These are phyloP conservation scores for Fibroporia radiculosa DNA, from an alignment of 768 basidiomycete genomes.

Conservation along the genomic window DNA sequence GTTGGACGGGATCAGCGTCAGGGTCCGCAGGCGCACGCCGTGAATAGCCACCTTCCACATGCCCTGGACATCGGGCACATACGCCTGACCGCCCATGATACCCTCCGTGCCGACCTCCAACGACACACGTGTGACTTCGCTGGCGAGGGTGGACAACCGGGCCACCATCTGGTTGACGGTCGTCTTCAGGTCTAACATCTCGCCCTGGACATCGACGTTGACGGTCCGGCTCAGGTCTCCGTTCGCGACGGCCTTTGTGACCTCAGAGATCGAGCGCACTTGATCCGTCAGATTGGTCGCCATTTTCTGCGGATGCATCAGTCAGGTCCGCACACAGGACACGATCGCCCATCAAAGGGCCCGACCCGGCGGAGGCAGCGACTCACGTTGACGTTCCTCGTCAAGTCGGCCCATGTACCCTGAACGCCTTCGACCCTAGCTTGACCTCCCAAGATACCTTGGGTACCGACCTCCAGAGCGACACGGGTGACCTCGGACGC, in stretches of 20 bases:
- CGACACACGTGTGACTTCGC: slow-evolving; percentile 85
- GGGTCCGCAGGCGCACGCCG: too few relatives aligned
- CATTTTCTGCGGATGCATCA: slow-evolving; percentile 55
- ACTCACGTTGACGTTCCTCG: slow-evolving; percentile 81
- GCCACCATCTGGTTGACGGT: slow-evolving; percentile 76
- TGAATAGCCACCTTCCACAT: slow-evolving; percentile 72
- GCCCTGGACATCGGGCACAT: slow-evolving; percentile 86
- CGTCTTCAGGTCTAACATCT: slow-evolving; percentile 82
- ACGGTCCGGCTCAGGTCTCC: slow-evolving; percentile 82
- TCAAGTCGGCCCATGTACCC: slow-evolving; percentile 90
- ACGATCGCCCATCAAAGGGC: neutral
- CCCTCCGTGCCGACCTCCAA: slow-evolving; percentile 91
- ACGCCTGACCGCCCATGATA: slow-evolving; percentile 89
- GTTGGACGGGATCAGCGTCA: neutral
- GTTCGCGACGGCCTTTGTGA: slow-evolving; percentile 67
- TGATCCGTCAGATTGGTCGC: slow-evolving; percentile 79
- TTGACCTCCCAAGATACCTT: slow-evolving; percentile 86
- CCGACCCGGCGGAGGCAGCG: neutral
- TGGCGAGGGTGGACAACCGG: slow-evolving; percentile 64
- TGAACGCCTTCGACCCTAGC: slow-evolving; percentile 87
- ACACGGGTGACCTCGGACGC: slow-evolving; percentile 78
- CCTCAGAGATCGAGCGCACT: slow-evolving; percentile 88
- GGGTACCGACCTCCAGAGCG: slow-evolving; percentile 84
- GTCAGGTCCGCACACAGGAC: neutral
- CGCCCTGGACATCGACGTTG: slow-evolving; percentile 89